Conservation (phyloP, 2,329 filamentous ascomycete genomes). For the Colletotrichum tropicale region DNA sequence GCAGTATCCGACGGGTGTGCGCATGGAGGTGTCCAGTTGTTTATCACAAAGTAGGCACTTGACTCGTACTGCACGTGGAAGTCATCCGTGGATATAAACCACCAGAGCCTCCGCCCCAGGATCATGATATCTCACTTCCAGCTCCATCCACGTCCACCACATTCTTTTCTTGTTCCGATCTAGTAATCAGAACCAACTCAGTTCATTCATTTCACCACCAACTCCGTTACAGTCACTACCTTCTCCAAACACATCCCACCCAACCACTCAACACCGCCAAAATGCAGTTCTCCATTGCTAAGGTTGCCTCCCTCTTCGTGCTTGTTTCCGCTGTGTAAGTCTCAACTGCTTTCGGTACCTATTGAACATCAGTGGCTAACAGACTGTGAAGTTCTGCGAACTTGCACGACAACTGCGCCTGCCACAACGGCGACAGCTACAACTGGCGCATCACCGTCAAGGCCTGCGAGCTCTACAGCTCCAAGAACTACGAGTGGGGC, state of each 20-base stretch:
- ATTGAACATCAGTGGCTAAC: too few relatives aligned
- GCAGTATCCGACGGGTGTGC: background rate
- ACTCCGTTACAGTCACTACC: constrained; percentile 2
- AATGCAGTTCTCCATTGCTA: constrained; percentile 17
- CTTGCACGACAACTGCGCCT: constrained; percentile 24
- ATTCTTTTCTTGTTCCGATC: constrained; percentile 20
- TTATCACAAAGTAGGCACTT: background rate
- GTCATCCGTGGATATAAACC: constrained; percentile 17
- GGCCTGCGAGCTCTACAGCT: constrained; percentile 21
- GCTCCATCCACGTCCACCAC: constrained; percentile 12
- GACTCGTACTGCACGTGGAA: background rate
- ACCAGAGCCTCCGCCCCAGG: background rate
- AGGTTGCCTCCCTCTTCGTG: constrained; percentile 11
- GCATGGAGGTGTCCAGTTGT: background rate
- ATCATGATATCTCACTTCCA: background rate
- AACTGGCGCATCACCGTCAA: constrained; percentile 26
- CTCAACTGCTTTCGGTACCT: too few relatives aligned
- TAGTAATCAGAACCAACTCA: constrained; percentile 15
- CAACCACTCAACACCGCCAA: background rate
- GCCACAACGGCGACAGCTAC: constrained; percentile 26
- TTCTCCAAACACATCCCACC: background rate
- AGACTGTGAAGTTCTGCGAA: constrained; percentile 22
- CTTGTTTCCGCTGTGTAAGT: constrained; percentile 7
- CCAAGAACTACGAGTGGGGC: constrained; percentile 15
- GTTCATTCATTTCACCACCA: constrained; percentile 12